Conservation (phyloP, 495 filamentous ascomycete genomes). For the Elaphomyces granulatus region DNA sequence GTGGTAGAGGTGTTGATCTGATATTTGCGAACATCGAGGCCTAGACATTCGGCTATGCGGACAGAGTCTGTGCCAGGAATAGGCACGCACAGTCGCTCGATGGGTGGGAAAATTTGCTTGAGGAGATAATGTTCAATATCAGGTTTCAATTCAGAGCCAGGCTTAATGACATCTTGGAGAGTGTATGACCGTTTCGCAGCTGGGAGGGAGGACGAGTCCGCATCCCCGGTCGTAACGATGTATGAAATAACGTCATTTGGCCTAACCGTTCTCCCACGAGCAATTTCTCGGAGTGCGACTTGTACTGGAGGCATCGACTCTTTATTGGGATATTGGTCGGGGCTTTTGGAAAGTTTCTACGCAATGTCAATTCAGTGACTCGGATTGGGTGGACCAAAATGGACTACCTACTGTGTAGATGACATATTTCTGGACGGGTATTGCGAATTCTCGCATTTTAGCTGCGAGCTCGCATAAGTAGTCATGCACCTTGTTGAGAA, state of each 20-base stretch:
- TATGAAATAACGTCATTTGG: conserved; percentile 94
- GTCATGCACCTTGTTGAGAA: conserved; percentile 81
- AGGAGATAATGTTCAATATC: conserved; percentile 94
- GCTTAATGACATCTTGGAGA: conserved; percentile 69
- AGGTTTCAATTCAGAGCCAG: conserved; percentile 56
- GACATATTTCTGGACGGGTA: conserved; percentile 77
- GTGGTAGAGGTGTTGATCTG: conserved; percentile 46
- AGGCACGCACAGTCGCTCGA: conserved; percentile 93
- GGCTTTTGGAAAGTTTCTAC: conserved; percentile 80
- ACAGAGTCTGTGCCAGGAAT: conserved; percentile 82
- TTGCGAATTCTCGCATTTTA: conserved; percentile 64
- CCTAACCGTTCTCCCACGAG: conserved; percentile 72
- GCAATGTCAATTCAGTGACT: conserved; percentile 1
- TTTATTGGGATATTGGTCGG: conserved; percentile 82
- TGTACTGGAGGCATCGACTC: conserved; percentile 96
- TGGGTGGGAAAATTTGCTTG: conserved; percentile 97
- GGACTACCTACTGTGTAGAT: conserved; percentile 59
- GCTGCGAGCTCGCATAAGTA: conserved; percentile 68
- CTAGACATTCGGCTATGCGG: conserved; percentile 81
- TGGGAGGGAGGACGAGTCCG: conserved; percentile 45
- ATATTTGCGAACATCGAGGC: conserved; percentile 81
- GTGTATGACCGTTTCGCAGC: conserved; percentile 80
- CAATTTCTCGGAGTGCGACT: conserved; percentile 77
- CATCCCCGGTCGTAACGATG: conserved; percentile 70
- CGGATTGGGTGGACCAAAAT: not conserved